Base-by-base conservation (phyloP, 495 filamentous ascomycete species). In the Cudoniella acicularis region DNA sequence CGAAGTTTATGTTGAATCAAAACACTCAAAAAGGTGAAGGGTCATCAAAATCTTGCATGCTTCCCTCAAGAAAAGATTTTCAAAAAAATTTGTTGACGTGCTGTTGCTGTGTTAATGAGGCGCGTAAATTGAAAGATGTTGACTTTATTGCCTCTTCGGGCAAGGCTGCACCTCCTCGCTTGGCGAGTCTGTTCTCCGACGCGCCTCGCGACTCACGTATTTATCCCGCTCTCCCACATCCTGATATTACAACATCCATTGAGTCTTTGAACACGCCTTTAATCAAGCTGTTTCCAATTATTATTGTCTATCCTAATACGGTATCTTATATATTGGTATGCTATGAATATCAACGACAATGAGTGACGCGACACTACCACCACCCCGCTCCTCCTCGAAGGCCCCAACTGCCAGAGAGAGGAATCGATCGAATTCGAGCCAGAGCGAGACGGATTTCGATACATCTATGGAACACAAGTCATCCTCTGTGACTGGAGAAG, bases 311-410 rank as follows among this genome's bases (percentile, higher is more conserved):
- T 56, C 53, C 23, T 48, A 21, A 52, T 56, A 55, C 17, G 30
- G 9, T 27, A 25, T 54, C 42, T 27, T 20, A 54, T 24, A 23
- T 41, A 24, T 56, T 42, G 26, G 30, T 40, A 61, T 66, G 51
- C 50, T 66, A 63, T 63, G 57, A 66, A 63, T 63, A 66, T 54
- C 36, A 24, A 9, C 50, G 40, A 62, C 54, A 53, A 67, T 67
- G 64, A 64, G 52, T 59, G 64, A 64, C 64, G 61, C 64, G 64
- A 66, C 60, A 59, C 56, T 59, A 59, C 61, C 58, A 40, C 61
- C 64, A 61, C 64, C 58, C 55, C 57, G 57, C 64, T 58, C 53
- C 30, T 62, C 60, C 26, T 63, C 64, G 25, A 22, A 45, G 22
- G 52, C 36, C 16, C 61, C 61, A 3, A 27, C 23, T 2, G 36